These are phyloP conservation scores for Suillus alpinus DNA, from an alignment of 768 basidiomycete genomes.

Conservation along the genomic window DNA sequence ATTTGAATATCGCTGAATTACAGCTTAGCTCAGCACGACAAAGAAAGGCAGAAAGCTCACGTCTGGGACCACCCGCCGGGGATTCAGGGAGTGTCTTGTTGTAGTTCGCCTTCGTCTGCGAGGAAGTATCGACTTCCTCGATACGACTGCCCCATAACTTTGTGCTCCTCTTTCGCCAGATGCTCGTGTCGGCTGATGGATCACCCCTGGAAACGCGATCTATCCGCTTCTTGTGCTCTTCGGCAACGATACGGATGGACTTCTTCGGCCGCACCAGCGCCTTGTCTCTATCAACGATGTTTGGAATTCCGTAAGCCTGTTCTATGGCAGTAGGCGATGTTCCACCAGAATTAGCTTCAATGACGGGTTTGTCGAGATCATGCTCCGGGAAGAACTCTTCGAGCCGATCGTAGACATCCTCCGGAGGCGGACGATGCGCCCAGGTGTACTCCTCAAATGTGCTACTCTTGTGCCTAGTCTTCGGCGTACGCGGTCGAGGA, in stretches of 20 bases:
- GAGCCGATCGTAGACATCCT: slow-evolving; percentile 89
- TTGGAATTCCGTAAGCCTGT: slow-evolving; percentile 37
- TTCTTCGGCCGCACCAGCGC: slow-evolving; percentile 68
- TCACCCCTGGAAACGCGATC: slow-evolving; percentile 68
- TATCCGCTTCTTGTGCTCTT: slow-evolving; percentile 78
- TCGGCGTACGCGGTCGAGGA: slow-evolving; percentile 23
- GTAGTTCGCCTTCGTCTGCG: slow-evolving; percentile 50
- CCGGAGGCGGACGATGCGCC: slow-evolving; percentile 88
- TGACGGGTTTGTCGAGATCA: slow-evolving; percentile 93
- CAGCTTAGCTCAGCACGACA: slow-evolving; percentile 14
- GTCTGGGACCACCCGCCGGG: slow-evolving; percentile 59
- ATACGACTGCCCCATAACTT: slow-evolving; percentile 94
- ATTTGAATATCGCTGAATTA: slow-evolving; percentile 82
- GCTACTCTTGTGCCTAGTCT: slow-evolving; percentile 37
- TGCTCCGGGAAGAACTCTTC: slow-evolving; percentile 96
- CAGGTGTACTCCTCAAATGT: slow-evolving; percentile 76
- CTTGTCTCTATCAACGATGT: slow-evolving; percentile 30
- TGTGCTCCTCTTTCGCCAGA: slow-evolving; percentile 80
- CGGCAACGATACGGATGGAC: slow-evolving; percentile 89
- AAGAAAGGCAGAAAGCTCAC: slow-evolving; percentile 44
- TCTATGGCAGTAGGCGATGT: slow-evolving; percentile 73
- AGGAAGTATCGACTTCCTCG: slow-evolving; percentile 85
- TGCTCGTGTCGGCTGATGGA: slow-evolving; percentile 43
- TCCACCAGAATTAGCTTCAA: slow-evolving; percentile 80
- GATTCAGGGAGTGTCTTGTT: slow-evolving; percentile 51